These are phyloP conservation scores for Ottelia alismoides DNA, from an alignment of 106 monocot species.

Conservation along the genomic window DNA sequence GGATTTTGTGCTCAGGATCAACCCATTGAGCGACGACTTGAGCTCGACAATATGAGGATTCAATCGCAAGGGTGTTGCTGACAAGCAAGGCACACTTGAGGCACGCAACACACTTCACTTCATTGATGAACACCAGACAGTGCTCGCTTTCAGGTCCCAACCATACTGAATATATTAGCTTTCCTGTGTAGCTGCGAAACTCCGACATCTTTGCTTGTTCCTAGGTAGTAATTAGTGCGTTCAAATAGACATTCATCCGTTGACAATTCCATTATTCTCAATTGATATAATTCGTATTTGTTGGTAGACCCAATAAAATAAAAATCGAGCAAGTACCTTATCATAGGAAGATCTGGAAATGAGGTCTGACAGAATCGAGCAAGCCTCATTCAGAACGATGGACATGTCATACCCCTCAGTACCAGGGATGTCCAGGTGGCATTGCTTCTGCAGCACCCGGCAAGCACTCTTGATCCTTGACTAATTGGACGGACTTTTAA, in stretches of 20 bases:
- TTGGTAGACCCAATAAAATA: too few relatives aligned
- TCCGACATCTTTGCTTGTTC: too few relatives aligned
- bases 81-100: conserved; percentile 80
- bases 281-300: too few relatives aligned
- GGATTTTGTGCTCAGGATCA: conserved; percentile 61
- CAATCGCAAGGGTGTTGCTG: conserved; percentile 69
- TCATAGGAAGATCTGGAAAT: conserved; percentile 49
- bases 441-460: conserved; percentile 68
- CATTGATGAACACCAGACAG: conserved; percentile 76
- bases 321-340: too few relatives aligned
- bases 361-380: conserved; percentile 73
- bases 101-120: conserved; percentile 79
- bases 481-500: conserved; percentile 52
- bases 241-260: too few relatives aligned
- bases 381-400: conserved; percentile 74
- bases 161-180: conserved; percentile 66
- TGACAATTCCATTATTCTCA: too few relatives aligned
- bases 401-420: conserved; percentile 75
- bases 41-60: conserved; percentile 67
- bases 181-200: conserved; percentile 65
- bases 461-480: conserved; percentile 76
- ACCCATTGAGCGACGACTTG: conserved; percentile 79
- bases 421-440: conserved; percentile 88
- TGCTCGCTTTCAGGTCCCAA: conserved; percentile 43
- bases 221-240: too few relatives aligned